A percentile compares a stretch with the other conserved stretches of the same genome.
Evolutionary conservation across 2,329 filamentous ascomycete species (phyloP).

Genomic region (Tolypocladium endophyticum): DNA sequence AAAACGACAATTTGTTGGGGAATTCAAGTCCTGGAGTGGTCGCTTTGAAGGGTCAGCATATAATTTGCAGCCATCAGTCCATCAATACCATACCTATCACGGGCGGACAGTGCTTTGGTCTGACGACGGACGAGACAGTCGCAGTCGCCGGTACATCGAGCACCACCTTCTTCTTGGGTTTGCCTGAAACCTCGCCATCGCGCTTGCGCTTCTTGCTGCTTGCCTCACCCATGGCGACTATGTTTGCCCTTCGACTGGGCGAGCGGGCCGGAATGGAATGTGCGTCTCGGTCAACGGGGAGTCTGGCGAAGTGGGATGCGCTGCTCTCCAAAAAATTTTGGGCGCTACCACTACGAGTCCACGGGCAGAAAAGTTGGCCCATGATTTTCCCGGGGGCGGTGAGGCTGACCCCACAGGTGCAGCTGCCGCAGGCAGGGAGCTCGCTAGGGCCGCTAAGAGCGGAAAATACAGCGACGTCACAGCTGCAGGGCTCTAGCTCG

Average conservation of each 20-base stretch:
- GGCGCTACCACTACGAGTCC: constrained; percentile 1
- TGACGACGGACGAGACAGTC: constrained; percentile 34
- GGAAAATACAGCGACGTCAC: background rate
- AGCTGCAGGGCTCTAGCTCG: background rate
- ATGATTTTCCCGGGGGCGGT: constrained; percentile 17
- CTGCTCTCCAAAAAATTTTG: constrained; percentile 18
- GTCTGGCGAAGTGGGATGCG: constrained; percentile 7
- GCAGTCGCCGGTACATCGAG: constrained; percentile 30
- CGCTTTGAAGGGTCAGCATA: constrained; percentile 16
- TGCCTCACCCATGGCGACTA: constrained; percentile 23
- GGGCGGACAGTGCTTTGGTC: constrained; percentile 37
- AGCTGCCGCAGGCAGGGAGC: background rate
- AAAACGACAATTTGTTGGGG: constrained; percentile 28
- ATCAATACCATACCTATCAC: constrained; percentile 35
- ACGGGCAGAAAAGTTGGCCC: constrained; percentile 12
- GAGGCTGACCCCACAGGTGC: constrained; percentile 5
- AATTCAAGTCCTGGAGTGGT: constrained; percentile 25
- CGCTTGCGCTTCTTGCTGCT: constrained; percentile 45
- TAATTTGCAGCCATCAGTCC: background rate
- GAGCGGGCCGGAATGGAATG: background rate
- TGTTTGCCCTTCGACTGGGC: background rate
- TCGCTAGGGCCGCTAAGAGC: background rate
- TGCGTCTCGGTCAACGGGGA: background rate
- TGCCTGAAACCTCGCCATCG: constrained; percentile 26
- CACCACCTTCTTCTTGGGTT: constrained; percentile 42